These are phyloP conservation scores for Pythium volutum DNA, from an alignment of 352 stramenopile species.

Conservation along the genomic window DNA sequence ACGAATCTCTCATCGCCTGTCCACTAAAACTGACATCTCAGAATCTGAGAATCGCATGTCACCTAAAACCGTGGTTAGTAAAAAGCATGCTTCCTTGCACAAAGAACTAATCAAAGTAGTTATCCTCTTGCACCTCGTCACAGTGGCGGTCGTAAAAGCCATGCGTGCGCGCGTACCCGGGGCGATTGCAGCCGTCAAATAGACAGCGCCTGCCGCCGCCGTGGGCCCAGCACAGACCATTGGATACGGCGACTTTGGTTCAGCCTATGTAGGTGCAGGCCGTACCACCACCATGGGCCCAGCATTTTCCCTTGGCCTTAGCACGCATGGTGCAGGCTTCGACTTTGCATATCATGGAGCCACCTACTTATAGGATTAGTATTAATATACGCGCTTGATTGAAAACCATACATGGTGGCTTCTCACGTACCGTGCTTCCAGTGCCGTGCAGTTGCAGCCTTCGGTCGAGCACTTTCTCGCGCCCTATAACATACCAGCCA, in stretches of 20 bases:
- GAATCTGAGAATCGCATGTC: too few relatives aligned
- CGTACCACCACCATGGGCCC: constrained; percentile 28
- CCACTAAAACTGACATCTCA: too few relatives aligned
- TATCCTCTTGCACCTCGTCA: too few relatives aligned
- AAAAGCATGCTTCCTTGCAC: too few relatives aligned
- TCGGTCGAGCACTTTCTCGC: constrained; percentile 27
- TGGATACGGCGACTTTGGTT: constrained; percentile 28
- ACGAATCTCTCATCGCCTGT: too few relatives aligned
- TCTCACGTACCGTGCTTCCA: constrained; percentile 56
- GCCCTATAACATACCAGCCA: too few relatives aligned
- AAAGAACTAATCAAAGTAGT: too few relatives aligned
- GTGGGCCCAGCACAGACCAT: constrained; percentile 36
- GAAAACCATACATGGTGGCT: too few relatives aligned
- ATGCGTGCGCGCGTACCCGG: constrained; percentile 32
- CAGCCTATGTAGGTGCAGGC: constrained; percentile 26
- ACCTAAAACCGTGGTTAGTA: too few relatives aligned
- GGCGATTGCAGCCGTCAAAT: constrained; percentile 34
- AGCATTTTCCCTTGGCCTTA: constrained; percentile 26
- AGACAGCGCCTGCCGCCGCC: constrained; percentile 35
- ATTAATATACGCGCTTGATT: too few relatives aligned
- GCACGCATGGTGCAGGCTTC: constrained; percentile 24
- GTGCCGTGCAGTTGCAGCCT: constrained; percentile 36
- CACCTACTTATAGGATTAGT: constrained; percentile 3
- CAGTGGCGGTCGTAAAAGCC: too few relatives aligned
- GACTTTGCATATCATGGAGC: constrained; percentile 25